Evolutionary conservation across 2,329 filamentous ascomycete species (phyloP).

Genomic region (Fusarium continuum): DNA sequence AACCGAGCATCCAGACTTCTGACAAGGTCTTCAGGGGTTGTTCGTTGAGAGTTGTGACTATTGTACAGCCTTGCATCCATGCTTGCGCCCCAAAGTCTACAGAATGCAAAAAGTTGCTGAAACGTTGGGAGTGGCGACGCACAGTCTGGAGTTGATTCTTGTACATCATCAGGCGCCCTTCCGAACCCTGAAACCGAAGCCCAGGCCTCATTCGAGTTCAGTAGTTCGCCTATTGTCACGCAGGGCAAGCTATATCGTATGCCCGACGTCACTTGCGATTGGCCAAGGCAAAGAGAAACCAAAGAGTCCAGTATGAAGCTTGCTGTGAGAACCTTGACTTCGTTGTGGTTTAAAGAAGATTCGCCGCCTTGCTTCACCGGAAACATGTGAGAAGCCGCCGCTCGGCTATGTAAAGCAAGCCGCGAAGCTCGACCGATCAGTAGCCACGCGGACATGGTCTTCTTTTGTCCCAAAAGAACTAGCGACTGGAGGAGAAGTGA

Average conservation of each 20-base stretch:
- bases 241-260: constrained; percentile 30
- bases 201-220: constrained; percentile 29
- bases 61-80: constrained; percentile 33
- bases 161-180: not conserved
- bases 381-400: constrained; percentile 27
- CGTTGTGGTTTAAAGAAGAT: constrained; percentile 15
- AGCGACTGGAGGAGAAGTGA: constrained; percentile 66
- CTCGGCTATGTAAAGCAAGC: constrained; percentile 48
- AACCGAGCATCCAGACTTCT: constrained; percentile 48
- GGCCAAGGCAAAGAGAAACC: constrained; percentile 61
- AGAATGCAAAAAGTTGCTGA: constrained; percentile 54
- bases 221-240: constrained; percentile 18
- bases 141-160: constrained; percentile 16
- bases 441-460: constrained; percentile 69
- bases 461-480: constrained; percentile 67
- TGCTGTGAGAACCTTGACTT: constrained; percentile 53
- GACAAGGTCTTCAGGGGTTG: constrained; percentile 45
- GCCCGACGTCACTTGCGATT: constrained; percentile 36
- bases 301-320: constrained; percentile 71
- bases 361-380: constrained; percentile 27
- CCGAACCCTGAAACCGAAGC: constrained; percentile 38
- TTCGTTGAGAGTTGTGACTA: constrained; percentile 13
- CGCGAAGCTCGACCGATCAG: constrained; percentile 70
- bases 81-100: constrained; percentile 47
- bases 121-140: constrained; percentile 53